Evolutionary conservation across 2,329 filamentous ascomycete species (phyloP).

Genomic region (Scedosporium aurantiacum): DNA sequence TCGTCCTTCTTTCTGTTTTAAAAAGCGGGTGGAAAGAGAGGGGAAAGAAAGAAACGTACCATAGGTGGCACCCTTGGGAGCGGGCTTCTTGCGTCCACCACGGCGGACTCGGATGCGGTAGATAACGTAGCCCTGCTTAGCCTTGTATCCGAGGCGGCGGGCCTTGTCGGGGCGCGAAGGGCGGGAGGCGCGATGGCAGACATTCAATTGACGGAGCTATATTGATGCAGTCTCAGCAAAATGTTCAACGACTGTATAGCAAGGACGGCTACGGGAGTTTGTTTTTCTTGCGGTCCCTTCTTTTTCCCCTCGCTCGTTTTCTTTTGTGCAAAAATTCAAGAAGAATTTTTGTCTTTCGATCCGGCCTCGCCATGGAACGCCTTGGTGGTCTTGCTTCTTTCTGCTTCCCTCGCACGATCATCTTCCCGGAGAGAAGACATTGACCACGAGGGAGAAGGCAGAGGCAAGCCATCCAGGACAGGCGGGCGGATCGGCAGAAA

Average conservation of each 20-base stretch:
- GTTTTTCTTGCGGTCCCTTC: background rate
- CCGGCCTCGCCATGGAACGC: background rate
- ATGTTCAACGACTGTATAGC: constrained; percentile 99
- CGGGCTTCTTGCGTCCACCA: constrained; percentile 96
- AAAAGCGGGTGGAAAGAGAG: background rate
- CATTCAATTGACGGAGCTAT: constrained; percentile 99
- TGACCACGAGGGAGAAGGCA: background rate
- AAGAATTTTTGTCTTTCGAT: background rate
- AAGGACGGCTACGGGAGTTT: constrained; percentile 32
- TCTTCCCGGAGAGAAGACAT: background rate
- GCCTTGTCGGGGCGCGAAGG: constrained; percentile 99
- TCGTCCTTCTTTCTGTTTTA: background rate
- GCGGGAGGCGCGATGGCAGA: constrained; percentile 97
- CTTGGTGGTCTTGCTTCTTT: background rate
- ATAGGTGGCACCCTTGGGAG: constrained; percentile 95
- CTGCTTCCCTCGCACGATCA: background rate
- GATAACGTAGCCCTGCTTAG: constrained; percentile 99
- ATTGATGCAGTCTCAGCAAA: constrained; percentile 99
- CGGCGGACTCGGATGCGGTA: constrained; percentile 98
- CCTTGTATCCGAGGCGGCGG: constrained; percentile 99
- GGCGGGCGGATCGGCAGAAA: background rate
- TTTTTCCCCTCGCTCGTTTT: background rate
- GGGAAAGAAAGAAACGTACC: constrained; percentile 46
- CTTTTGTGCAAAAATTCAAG: background rate
- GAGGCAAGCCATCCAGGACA: background rate